Evolutionary conservation across 2,329 filamentous ascomycete species (phyloP).

Genomic region (Metarhizium humberi): DNA sequence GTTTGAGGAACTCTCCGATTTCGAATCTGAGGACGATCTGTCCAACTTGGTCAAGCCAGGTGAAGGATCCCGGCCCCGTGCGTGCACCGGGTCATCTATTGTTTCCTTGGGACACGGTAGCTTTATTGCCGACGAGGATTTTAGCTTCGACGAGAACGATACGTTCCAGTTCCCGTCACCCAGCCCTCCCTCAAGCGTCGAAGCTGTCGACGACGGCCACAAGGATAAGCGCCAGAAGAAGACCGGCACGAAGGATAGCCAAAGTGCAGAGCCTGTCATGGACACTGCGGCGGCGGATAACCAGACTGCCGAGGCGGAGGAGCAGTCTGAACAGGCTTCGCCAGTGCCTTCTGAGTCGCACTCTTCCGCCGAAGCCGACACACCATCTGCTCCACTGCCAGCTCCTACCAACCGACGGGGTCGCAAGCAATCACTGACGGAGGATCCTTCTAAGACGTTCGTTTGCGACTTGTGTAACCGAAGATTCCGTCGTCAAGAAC

Average conservation of each 20-base stretch:
- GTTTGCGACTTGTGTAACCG: conserved; percentile 94
- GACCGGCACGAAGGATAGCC: conserved; percentile 34
- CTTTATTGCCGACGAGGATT: conserved; percentile 67
- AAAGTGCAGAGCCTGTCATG: conserved; percentile 30
- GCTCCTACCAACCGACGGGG: conserved; percentile 77
- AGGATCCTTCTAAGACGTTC: conserved; percentile 97
- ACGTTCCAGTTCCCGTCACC: conserved; percentile 51
- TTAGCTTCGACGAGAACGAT: conserved; percentile 64
- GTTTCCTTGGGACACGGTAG: conserved; percentile 65
- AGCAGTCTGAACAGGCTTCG: conserved; percentile 23
- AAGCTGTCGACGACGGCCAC: conserved; percentile 35
- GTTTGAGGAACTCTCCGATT: conserved; percentile 80
- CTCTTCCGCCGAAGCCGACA: conserved; percentile 30
- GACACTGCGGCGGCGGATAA: conserved; percentile 25
- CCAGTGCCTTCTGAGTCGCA: conserved; percentile 28
- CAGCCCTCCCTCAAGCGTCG: conserved; percentile 38
- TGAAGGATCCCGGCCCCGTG: conserved; percentile 61
- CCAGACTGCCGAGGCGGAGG: conserved; percentile 26
- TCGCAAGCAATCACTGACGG: conserved; percentile 95
- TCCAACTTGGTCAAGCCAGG: conserved; percentile 56
- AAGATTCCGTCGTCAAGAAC: conserved; percentile 95
- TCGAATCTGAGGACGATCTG: conserved; percentile 88
- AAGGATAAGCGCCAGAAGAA: conserved; percentile 51
- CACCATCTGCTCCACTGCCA: conserved; percentile 31
- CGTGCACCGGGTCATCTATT: conserved; percentile 58